Evolutionary conservation across 164 flowering plant genomes (phyloP).

Genomic region (Dillenia turbinata): DNA sequence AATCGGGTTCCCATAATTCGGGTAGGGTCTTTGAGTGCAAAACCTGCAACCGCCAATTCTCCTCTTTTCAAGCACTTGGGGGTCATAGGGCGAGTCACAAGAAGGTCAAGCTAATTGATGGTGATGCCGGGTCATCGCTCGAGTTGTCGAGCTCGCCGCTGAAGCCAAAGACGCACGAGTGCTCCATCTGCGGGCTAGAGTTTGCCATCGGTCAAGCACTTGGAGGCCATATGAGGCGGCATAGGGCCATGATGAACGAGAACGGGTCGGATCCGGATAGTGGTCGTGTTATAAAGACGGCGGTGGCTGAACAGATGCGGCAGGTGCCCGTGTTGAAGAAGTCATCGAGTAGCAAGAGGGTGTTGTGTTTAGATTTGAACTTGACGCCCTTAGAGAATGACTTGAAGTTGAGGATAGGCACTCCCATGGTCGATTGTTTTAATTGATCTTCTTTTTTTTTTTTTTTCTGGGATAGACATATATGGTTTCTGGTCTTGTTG

Average conservation of each 20-base stretch:
- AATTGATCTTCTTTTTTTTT: too few relatives aligned
- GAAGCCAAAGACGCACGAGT: constrained; percentile 38
- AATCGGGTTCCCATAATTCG: neutral
- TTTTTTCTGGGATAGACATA: too few relatives aligned
- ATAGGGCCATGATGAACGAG: constrained; percentile 16
- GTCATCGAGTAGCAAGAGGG: constrained; percentile 28
- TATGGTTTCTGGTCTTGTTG: too few relatives aligned
- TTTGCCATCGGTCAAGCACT: constrained; percentile 57
- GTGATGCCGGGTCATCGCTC: neutral
- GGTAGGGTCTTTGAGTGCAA: constrained; percentile 21
- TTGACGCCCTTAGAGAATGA: constrained; percentile 52
- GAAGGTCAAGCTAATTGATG: constrained; percentile 10
- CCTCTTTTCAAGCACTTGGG: constrained; percentile 32
- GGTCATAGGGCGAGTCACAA: constrained; percentile 32
- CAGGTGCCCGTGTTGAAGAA: constrained; percentile 24
- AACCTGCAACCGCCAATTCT: constrained; percentile 22
- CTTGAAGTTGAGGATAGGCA: constrained; percentile 11
- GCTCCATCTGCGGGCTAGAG: constrained; percentile 42
- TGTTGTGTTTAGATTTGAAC: constrained; percentile 44
- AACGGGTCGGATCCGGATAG: neutral
- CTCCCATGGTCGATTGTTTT: too few relatives aligned
- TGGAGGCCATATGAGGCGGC: constrained; percentile 72
- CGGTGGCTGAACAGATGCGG: too few relatives aligned
- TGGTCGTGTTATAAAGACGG: too few relatives aligned
- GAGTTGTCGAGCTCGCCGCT: neutral